Evolutionary conservation across 768 basidiomycete species (phyloP).

Genomic region (Russula sp.): DNA sequence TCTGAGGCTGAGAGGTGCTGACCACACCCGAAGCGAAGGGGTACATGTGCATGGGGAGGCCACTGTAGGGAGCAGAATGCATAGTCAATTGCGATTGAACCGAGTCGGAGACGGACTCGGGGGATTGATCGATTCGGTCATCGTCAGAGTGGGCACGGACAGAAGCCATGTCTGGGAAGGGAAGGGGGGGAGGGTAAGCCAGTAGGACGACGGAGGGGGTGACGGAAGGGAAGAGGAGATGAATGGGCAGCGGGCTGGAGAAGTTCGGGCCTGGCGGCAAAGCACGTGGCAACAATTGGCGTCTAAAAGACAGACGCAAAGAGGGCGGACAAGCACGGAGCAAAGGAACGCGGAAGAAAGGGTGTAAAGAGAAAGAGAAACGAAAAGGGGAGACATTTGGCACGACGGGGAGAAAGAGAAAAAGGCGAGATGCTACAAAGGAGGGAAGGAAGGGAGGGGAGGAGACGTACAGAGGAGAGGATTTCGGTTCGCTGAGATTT

Average conservation of each 20-base stretch:
- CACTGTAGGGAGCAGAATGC: conserved; percentile 50
- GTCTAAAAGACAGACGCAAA: conserved; percentile 7
- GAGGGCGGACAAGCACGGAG: conserved; percentile 25
- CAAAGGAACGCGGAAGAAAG: conserved; percentile 3
- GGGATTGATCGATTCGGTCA: conserved; percentile 39
- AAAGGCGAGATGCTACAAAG: conserved; percentile 1
- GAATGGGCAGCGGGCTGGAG: conserved; percentile 27
- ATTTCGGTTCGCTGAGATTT: conserved; percentile 30
- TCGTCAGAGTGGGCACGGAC: conserved; percentile 36
- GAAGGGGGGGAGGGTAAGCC: conserved; percentile 8
- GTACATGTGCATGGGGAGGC: conserved; percentile 68
- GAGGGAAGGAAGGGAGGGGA: conserved; percentile 2
- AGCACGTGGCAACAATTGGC: conserved; percentile 28
- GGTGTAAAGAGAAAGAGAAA: neutral
- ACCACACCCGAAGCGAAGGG: conserved; percentile 53
- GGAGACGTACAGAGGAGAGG: conserved; percentile 26
- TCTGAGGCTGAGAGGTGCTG: conserved; percentile 46
- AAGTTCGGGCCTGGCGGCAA: conserved; percentile 20
- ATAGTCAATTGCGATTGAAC: conserved; percentile 51
- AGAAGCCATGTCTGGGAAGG: conserved; percentile 28
- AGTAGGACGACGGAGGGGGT: conserved; percentile 26
- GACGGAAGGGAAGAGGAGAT: conserved; percentile 28
- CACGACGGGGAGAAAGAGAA: neutral
- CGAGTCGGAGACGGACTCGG: conserved; percentile 33
- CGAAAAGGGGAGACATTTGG: neutral